Conservation (phyloP, 305 asterid species). For the Caryopteris hybrid region DNA sequence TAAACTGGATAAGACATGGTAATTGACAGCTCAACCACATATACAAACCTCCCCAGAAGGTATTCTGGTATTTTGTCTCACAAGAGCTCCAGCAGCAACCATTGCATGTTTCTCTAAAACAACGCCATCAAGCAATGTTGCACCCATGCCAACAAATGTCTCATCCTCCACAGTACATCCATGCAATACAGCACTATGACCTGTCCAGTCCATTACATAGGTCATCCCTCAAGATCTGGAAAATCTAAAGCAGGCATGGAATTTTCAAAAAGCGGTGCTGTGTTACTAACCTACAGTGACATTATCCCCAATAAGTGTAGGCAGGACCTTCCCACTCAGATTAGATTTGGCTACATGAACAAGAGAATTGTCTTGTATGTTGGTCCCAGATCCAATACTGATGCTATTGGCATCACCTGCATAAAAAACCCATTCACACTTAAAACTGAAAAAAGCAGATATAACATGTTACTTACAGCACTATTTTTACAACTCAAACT, state of each 20-base stretch:
- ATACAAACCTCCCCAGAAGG: slow-evolving; percentile 84
- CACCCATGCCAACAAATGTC: slow-evolving; percentile 93
- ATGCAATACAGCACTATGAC: slow-evolving; percentile 90
- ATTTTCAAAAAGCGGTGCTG: slow-evolving; percentile 6
- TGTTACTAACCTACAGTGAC: slow-evolving; percentile 84
- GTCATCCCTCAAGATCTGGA: slow-evolving; percentile 12
- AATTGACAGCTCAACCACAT: background rate
- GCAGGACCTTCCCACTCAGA: slow-evolving; percentile 83
- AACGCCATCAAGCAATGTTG: slow-evolving; percentile 94
- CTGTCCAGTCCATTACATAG: slow-evolving; percentile 35
- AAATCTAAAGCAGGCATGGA: background rate
- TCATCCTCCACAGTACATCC: slow-evolving; percentile 96
- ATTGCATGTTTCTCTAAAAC: slow-evolving; percentile 86
- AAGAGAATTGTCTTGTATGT: slow-evolving; percentile 92
- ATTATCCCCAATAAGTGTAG: slow-evolving; percentile 73
- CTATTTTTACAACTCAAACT: background rate
- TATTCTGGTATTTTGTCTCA: slow-evolving; percentile 83
- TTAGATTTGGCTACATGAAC: slow-evolving; percentile 96
- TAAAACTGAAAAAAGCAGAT: background rate
- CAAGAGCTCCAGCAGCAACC: slow-evolving; percentile 99
- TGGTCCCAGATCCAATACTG: slow-evolving; percentile 87
- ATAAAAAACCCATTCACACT: background rate
- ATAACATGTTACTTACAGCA: background rate
- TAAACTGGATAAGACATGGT: background rate
- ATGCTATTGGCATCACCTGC: slow-evolving; percentile 89